These are phyloP conservation scores for Lentinula detonsa DNA, from an alignment of 768 basidiomycete genomes.

Conservation along the genomic window DNA sequence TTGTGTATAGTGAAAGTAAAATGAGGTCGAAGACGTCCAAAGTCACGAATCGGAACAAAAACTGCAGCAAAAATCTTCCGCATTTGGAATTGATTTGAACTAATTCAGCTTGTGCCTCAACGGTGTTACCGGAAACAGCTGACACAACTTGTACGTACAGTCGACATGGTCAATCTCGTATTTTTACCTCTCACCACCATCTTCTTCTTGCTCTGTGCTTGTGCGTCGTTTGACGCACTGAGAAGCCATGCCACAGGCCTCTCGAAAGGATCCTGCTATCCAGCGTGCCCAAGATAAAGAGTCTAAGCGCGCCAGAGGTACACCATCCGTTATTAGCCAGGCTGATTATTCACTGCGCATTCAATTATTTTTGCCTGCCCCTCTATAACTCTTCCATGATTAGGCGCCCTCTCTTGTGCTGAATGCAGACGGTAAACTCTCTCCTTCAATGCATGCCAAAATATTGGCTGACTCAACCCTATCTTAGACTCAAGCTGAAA, in stretches of 20 bases:
- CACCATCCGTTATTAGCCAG: background rate
- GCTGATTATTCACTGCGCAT: background rate
- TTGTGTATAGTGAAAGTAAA: no score
- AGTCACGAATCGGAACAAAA: background rate
- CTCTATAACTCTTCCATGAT: background rate
- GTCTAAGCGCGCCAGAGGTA: conserved; percentile 56
- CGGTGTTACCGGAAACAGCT: background rate
- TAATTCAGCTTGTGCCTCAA: background rate
- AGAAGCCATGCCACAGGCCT: conserved; percentile 41
- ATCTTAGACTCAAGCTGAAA: conserved; percentile 55
- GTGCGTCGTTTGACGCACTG: background rate
- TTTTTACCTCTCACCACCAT: conserved; percentile 8
- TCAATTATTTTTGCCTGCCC: no score
- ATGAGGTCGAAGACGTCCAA: no score
- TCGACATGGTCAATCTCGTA: conserved; percentile 1
- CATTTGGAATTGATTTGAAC: background rate
- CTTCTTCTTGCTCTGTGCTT: background rate
- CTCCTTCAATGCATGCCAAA: background rate
- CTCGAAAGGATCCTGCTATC: conserved; percentile 35
- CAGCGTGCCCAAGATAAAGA: conserved; percentile 60
- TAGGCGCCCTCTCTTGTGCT: conserved; percentile 52
- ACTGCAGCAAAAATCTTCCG: background rate
- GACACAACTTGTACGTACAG: conserved; percentile 2
- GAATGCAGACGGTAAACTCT: conserved; percentile 51
- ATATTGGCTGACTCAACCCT: background rate